These are phyloP conservation scores for Penicillium sp. DNA, from an alignment of 2,329 filamentous ascomycete species.

Conservation along the genomic window DNA sequence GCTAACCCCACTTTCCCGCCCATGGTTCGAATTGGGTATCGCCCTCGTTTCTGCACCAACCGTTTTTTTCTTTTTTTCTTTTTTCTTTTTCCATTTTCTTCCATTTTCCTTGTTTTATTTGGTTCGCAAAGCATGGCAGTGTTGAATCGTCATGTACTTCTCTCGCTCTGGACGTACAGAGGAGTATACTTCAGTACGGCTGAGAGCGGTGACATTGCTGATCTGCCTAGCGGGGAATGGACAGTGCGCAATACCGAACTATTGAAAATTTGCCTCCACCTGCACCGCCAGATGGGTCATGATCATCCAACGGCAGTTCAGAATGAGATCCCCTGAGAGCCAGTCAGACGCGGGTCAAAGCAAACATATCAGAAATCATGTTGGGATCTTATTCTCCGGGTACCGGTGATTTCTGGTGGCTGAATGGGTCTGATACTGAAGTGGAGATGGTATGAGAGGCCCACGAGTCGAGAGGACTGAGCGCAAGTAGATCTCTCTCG, in stretches of 20 bases:
- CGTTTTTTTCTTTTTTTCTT: not conserved
- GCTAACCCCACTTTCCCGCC: not conserved
- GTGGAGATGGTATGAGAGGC: not conserved
- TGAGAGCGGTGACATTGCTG: not conserved
- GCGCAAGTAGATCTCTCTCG: slow-evolving; percentile 3
- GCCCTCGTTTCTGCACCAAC: not conserved
- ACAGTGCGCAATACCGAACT: slow-evolving; percentile 6
- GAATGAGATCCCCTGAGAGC: slow-evolving; percentile 15
- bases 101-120: not conserved
- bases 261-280: slow-evolving; percentile 6
- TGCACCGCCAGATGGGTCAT: slow-evolving; percentile 1
- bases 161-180: too few species aligned
- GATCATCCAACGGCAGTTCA: slow-evolving; percentile 9
- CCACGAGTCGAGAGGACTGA: slow-evolving; percentile 3
- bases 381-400: not conserved
- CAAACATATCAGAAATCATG: too few species aligned
- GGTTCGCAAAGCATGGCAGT: not conserved
- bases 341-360: slow-evolving; percentile 1
- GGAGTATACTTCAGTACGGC: not conserved
- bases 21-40: not conserved
- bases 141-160: not conserved
- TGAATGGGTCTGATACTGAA: not conserved
- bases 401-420: not conserved
- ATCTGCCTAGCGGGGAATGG: slow-evolving; percentile 1
- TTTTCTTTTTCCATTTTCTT: not conserved